Evolutionary conservation across 352 stramenopile genomes (phyloP), one percentile per base, ranked within the genome.

Genomic region (Phytophthora kernoviae): DNA sequence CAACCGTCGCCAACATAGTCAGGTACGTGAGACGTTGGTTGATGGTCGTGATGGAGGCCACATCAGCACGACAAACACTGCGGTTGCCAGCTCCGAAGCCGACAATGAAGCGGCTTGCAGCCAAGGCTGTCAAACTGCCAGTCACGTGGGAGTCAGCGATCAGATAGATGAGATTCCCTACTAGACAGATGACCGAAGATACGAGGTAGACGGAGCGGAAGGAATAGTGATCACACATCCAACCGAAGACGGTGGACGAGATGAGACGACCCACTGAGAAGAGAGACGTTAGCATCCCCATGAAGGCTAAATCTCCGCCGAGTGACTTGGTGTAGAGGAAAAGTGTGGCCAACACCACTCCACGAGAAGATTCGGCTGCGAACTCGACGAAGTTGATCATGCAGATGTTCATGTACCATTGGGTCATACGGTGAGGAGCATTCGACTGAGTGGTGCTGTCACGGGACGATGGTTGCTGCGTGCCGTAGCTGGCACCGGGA

Each of bases 371-470:
- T 51, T 92, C 82, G 42, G 80, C 82, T 22, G 81, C 70, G 63
- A 92, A 90, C 69, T 92, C 81, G 42, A 92, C 77, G 56, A 92
- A 85, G 73, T 92, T 90, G 73, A 92, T 79, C 47, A 92, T 73
- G 26, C 70, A 61, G 62, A 92, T 90, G 66, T 90, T 84, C 34
- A 73, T 58, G 57, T 86, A 86, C 82, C 82, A 92, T 54, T 68
- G 58, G 24, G 63, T 54, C 12, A 75, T n/a, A 24, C 78, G 74
- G 47, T 57, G 49, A 7, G 63, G 71, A 32, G 79, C 8, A 8
- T 18, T 17, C 5, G 37, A 43, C 4, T 4, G 6, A 14, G 15
- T 17, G 24, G n/a, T n/a, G n/a, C n/a, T n/a, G n/a, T n/a, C n/a
- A n/a, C n/a, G n/a, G n/a, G 6, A 30, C 24, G 24, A 30, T 6